Conservation (phyloP, 78 protist genomes). For the Chrysochromulina tobinii region DNA sequence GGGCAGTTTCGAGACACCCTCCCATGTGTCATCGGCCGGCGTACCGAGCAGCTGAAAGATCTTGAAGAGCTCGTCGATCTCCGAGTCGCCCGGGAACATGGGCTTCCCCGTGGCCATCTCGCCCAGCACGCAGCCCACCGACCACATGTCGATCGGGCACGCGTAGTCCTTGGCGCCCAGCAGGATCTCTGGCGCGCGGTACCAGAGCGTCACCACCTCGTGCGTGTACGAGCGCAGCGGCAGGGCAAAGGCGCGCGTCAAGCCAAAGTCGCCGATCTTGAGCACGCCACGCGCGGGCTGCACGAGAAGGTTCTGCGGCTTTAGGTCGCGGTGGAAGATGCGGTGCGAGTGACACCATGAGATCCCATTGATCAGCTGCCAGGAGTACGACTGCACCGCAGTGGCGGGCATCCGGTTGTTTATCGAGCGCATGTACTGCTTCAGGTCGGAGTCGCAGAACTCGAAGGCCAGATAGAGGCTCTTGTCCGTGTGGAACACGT, state of each 20-base stretch:
- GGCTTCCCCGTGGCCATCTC: too few species aligned
- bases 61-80: too few species aligned
- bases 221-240: conserved; percentile 3
- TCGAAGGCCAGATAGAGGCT: conserved; percentile 46
- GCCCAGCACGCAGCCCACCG: too few species aligned
- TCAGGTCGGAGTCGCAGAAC: conserved; percentile 15
- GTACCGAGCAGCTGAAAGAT: conserved; percentile 67
- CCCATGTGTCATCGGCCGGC: conserved; percentile 82
- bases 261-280: conserved; percentile 53
- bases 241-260: conserved; percentile 36
- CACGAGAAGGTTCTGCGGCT: conserved; percentile 68
- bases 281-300: neutral
- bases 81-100: too few species aligned
- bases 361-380: conserved; percentile 57
- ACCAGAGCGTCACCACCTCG: neutral
- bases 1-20: conserved; percentile 78
- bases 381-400: neutral
- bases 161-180: too few species aligned
- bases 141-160: too few species aligned
- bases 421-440: neutral
- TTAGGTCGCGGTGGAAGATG: neutral
- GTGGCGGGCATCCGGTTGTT: neutral
- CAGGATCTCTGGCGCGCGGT: too few species aligned
- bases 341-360: conserved; percentile 65
- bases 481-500: neutral